Conservation (phyloP, 129 eudicot genomes). For the Artemisia tridentata region DNA sequence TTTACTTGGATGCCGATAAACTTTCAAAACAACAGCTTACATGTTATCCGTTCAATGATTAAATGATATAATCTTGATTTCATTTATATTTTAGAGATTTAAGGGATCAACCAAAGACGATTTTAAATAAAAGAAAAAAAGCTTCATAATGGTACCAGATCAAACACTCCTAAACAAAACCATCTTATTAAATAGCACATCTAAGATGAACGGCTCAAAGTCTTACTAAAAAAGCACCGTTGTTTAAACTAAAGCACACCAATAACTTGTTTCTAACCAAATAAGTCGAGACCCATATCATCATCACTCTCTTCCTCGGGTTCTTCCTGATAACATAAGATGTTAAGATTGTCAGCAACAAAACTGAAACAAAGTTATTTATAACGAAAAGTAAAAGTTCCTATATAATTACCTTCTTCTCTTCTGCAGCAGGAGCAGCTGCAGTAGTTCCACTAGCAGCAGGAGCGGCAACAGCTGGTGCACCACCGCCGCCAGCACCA, state of each 20-base stretch:
- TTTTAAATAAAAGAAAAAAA: neutral
- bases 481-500: constrained; percentile 41
- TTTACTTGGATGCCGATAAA: no score
- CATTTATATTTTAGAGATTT: no score
- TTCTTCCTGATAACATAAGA: constrained; percentile 25
- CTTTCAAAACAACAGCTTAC: no score
- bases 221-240: neutral
- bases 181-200: neutral
- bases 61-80: no score
- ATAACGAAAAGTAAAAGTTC: no score
- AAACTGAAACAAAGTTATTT: no score
- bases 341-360: no score
- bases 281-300: constrained; percentile 39
- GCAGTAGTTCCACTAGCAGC: constrained; percentile 34
- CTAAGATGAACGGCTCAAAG: constrained; percentile 20
- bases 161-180: neutral
- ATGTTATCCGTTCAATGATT: no score
- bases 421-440: constrained; percentile 34
- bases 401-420: constrained; percentile 25
- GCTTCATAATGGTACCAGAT: constrained; percentile 12
- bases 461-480: constrained; percentile 34
- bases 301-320: constrained; percentile 41
- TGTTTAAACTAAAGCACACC: constrained; percentile 17
- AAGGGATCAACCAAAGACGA: neutral
- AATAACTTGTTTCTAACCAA: constrained; percentile 21